Conservation (phyloP, 139 green algal genomes). For the Coelastrella sp. region DNA sequence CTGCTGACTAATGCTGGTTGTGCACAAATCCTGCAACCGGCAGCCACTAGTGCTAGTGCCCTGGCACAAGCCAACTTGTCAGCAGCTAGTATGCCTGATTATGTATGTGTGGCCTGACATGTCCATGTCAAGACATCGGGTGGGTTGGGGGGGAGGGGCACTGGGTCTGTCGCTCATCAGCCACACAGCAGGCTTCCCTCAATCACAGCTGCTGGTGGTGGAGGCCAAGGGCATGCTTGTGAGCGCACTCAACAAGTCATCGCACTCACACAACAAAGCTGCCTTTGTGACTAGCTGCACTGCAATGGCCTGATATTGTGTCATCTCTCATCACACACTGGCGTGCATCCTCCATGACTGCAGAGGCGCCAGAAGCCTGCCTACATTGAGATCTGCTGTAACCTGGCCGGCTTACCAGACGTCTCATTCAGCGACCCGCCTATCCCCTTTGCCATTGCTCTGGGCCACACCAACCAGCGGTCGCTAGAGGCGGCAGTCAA, state of each 20-base stretch:
- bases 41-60: too few relatives aligned
- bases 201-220: too few relatives aligned
- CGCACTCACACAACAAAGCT: neutral
- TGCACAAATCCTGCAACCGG: too few relatives aligned
- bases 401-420: constrained; percentile 71
- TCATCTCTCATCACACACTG: too few relatives aligned
- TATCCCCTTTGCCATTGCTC: constrained; percentile 31
- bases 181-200: neutral
- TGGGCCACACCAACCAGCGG: constrained; percentile 55
- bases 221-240: neutral
- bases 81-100: too few relatives aligned
- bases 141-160: too few relatives aligned
- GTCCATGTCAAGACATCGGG: too few relatives aligned
- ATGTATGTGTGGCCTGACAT: too few relatives aligned
- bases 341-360: constrained; percentile 61
- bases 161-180: too few relatives aligned
- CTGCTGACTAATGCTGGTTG: too few relatives aligned
- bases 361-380: neutral
- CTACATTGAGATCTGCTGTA: constrained; percentile 66
- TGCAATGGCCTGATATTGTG: too few relatives aligned
- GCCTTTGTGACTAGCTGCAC: neutral
- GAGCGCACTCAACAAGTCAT: neutral
- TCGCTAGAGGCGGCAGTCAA: constrained; percentile 76
- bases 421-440: constrained; percentile 58
- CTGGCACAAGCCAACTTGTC: too few relatives aligned